Evolutionary conservation across 345 rosid species (phyloP).

Genomic region (Rhizophora apiculata): DNA sequence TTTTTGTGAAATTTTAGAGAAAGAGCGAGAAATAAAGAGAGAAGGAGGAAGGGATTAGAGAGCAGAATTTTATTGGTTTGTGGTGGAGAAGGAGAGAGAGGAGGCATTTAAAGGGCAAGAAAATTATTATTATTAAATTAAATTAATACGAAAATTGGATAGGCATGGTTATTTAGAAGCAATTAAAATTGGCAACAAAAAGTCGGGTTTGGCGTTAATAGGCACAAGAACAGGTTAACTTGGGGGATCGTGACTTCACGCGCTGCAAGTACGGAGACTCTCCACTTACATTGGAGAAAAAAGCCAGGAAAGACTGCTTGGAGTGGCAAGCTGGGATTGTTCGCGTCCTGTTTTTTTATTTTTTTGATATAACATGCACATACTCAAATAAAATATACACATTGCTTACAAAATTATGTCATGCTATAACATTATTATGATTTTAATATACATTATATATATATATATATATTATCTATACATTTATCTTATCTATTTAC

Average conservation of each 20-base stretch:
- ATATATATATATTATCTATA: no score
- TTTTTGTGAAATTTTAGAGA: slow-evolving; percentile 8
- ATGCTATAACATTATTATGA: no score
- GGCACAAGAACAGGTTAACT: no score
- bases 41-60: neutral
- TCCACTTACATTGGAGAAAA: neutral
- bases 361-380: no score
- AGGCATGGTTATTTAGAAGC: neutral
- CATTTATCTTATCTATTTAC: no score
- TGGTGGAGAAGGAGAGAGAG: neutral
- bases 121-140: slow-evolving; percentile 24
- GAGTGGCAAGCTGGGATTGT: no score
- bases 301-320: no score
- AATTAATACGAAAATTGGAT: neutral
- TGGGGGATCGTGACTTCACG: neutral
- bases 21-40: slow-evolving; percentile 6
- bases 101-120: slow-evolving; percentile 47
- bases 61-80: slow-evolving; percentile 3
- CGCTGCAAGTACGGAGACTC: neutral
- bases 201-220: no score
- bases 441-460: no score
- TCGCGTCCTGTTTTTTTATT: no score
- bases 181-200: neutral
- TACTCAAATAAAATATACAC: no score
- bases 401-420: no score